Percentiles rank a stretch among this genome's conserved stretches.
phyloP scores from a whole-genome alignment of 139 green algal genomes.

The Closterium sp. region DNA sequence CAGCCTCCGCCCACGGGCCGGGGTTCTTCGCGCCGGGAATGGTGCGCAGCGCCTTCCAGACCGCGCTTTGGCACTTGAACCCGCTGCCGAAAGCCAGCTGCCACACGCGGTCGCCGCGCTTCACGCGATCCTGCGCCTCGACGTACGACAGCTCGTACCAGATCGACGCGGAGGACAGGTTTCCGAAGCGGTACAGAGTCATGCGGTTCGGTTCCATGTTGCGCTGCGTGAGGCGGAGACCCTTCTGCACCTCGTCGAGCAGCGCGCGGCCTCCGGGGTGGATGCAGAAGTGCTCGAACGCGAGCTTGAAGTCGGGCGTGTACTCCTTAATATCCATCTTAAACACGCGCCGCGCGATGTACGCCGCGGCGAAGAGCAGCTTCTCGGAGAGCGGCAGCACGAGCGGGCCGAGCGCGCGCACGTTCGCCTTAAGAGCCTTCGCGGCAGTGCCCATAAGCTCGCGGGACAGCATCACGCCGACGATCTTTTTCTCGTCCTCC shows the following conservation, averaged over 20 bases:
- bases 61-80: conserved; percentile 60
- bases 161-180: conserved; percentile 57
- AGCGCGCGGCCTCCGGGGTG: conserved; percentile 90
- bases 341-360: conserved; percentile 78
- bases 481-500: conserved; percentile 47
- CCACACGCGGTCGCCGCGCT: conserved; percentile 53
- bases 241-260: conserved; percentile 94
- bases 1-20: conserved; percentile 7
- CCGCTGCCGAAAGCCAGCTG: conserved; percentile 59
- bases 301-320: conserved; percentile 96
- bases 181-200: conserved; percentile 52
- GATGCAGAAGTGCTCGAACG: conserved; percentile 98
- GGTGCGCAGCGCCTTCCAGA: conserved; percentile 53
- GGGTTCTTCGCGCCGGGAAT: conserved; percentile 21
- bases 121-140: conserved; percentile 43
- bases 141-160: conserved; percentile 67
- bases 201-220: conserved; percentile 67
- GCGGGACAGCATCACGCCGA: conserved; percentile 79
- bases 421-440: conserved; percentile 83
- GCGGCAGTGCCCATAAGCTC: conserved; percentile 91
- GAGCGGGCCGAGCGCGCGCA: conserved; percentile 90
- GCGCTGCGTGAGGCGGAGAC: conserved; percentile 71
- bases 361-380: conserved; percentile 84
- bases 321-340: conserved; percentile 69
- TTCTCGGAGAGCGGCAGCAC: conserved; percentile 93